phyloP scores from a whole-genome alignment of 2,329 filamentous ascomycete species.

The Orbilia javanica region DNA sequence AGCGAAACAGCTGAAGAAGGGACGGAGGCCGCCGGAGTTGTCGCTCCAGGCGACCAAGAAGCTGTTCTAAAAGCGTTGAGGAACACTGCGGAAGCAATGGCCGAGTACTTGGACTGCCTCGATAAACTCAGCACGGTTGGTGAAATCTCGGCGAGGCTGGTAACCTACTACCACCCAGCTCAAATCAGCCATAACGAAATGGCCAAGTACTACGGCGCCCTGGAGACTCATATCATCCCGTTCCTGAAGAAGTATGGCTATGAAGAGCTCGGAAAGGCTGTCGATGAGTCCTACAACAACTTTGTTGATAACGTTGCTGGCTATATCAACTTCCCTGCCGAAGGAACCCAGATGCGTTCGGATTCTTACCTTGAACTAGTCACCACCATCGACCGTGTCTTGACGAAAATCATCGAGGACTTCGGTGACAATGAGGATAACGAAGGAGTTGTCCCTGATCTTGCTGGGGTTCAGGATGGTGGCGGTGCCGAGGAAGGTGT shows the following conservation, averaged over 20 bases:
- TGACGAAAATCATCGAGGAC: neutral
- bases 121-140: slow-evolving; percentile 9
- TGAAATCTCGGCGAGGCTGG: neutral
- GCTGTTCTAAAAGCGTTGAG: neutral
- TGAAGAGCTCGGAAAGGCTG: neutral
- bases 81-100: slow-evolving; percentile 17
- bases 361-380: neutral
- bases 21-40: neutral
- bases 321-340: neutral
- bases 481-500: neutral
- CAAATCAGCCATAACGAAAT: neutral
- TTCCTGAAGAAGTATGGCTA: slow-evolving; percentile 39
- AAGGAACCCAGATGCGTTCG: neutral
- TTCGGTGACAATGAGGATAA: neutral
- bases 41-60: neutral
- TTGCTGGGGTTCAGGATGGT: neutral
- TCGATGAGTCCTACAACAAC: neutral
- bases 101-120: slow-evolving; percentile 23
- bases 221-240: slow-evolving; percentile 10
- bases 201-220: neutral
- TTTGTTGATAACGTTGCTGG: neutral
- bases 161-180: neutral
- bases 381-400: neutral
- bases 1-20: no score
- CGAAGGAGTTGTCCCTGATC: neutral